These are phyloP conservation scores for Pichia scutulata DNA, from an alignment of 805 yeast species.

Conservation along the genomic window DNA sequence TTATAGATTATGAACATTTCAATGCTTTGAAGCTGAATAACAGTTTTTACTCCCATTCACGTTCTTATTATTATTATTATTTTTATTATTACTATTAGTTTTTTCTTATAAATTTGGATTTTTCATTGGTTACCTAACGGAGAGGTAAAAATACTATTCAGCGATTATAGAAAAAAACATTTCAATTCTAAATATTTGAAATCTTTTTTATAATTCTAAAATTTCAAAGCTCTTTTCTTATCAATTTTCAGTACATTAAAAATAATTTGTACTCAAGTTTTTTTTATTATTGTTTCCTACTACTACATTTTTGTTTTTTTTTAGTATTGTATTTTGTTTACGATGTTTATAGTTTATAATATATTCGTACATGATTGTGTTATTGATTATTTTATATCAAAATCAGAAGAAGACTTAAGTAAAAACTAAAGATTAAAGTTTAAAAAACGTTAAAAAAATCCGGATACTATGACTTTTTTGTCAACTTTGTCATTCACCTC, in stretches of 20 bases:
- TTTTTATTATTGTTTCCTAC: not conserved
- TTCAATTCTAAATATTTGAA: not conserved
- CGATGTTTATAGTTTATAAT: not conserved
- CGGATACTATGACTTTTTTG: too few species aligned
- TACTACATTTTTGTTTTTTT: not conserved
- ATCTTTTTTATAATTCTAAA: not conserved
- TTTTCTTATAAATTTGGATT: not conserved
- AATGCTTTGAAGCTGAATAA: not conserved
- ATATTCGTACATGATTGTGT: too few species aligned
- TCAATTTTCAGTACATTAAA: not conserved
- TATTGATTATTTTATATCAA: not conserved
- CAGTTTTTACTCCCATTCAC: not conserved
- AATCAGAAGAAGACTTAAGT: too few species aligned
- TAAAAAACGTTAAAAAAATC: too few species aligned
- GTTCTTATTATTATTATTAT: not conserved
- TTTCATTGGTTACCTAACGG: constrained; percentile 3
- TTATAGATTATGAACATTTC: not conserved
- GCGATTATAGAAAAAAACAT: not conserved
- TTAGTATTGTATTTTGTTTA: not conserved
- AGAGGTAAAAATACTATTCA: not conserved
- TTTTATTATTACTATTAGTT: not conserved
- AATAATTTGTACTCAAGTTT: not conserved
- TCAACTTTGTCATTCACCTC: constrained; percentile 10
- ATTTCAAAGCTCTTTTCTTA: not conserved
- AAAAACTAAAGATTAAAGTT: too few species aligned